Percentiles rank a stretch among this genome's conserved stretches.
These are phyloP conservation scores for Saturnispora hagleri DNA, from an alignment of 805 yeast genomes.

Conservation along the genomic window DNA sequence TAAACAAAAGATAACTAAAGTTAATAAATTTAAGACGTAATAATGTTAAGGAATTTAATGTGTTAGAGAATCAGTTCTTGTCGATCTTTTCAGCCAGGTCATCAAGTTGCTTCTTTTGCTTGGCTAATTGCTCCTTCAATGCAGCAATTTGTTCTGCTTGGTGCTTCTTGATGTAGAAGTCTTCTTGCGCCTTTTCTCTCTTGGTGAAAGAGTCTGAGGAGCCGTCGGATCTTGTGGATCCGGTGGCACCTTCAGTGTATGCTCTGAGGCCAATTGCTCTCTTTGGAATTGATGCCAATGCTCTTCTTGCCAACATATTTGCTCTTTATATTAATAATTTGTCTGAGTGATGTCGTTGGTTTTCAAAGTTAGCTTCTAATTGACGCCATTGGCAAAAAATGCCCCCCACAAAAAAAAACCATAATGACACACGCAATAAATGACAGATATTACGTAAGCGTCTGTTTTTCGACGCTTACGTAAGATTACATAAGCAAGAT, in stretches of 20 bases:
- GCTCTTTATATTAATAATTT: not conserved
- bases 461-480: conserved; percentile 2
- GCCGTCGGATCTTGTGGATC: conserved; percentile 46
- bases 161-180: conserved; percentile 73
- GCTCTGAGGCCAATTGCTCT: conserved; percentile 26
- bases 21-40: not conserved
- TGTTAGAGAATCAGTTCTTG: conserved; percentile 15
- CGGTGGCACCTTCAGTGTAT: conserved; percentile 52
- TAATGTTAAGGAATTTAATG: not conserved
- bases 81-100: conserved; percentile 41
- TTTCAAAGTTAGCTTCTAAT: not conserved
- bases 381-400: not conserved
- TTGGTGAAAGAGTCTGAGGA: conserved; percentile 59
- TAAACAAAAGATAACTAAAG: not conserved
- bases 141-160: conserved; percentile 80
- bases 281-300: conserved; percentile 25
- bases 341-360: not conserved
- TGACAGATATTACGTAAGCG: not conserved
- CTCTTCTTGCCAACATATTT: conserved; percentile 33
- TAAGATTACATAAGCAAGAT: not conserved
- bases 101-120: conserved; percentile 55
- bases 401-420: not conserved
- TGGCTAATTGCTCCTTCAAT: conserved; percentile 65
- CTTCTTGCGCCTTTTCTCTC: conserved; percentile 91
- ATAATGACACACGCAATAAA: not conserved